Conservation (phyloP, 768 basidiomycete genomes). For the Arthromyces matolae region DNA sequence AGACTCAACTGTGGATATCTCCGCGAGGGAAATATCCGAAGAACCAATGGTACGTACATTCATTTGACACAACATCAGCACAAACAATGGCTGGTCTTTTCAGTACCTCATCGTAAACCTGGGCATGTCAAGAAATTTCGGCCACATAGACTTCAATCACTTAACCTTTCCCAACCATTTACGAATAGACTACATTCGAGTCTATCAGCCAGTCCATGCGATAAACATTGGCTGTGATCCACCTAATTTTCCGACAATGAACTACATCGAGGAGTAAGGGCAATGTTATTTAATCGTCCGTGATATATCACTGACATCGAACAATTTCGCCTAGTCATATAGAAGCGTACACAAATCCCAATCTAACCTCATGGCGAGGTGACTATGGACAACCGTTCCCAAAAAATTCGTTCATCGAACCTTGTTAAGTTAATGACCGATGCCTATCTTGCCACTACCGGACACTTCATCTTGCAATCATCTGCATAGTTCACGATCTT, state of each 20-base stretch:
- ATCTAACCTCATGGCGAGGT: constrained; percentile 40
- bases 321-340: constrained; percentile 33
- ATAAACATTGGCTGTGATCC: constrained; percentile 72
- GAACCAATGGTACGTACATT: constrained; percentile 84
- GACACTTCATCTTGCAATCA: constrained; percentile 1
- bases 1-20: constrained; percentile 55
- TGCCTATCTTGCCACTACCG: constrained; percentile 2
- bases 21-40: constrained; percentile 60
- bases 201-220: constrained; percentile 57
- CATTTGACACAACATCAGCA: neutral
- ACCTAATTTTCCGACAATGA: constrained; percentile 51
- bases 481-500: neutral
- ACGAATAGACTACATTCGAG: constrained; percentile 47
- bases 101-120: constrained; percentile 80
- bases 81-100: neutral
- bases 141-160: constrained; percentile 58
- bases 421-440: constrained; percentile 14
- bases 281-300: neutral
- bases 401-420: constrained; percentile 44
- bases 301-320: neutral
- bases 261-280: constrained; percentile 59
- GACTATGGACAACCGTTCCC: constrained; percentile 51
- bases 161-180: constrained; percentile 58
- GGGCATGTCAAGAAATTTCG: constrained; percentile 79
- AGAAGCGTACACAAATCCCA: constrained; percentile 68